phyloP scores from a whole-genome alignment of 306 rosid species.

The Quercus bicolor region DNA sequence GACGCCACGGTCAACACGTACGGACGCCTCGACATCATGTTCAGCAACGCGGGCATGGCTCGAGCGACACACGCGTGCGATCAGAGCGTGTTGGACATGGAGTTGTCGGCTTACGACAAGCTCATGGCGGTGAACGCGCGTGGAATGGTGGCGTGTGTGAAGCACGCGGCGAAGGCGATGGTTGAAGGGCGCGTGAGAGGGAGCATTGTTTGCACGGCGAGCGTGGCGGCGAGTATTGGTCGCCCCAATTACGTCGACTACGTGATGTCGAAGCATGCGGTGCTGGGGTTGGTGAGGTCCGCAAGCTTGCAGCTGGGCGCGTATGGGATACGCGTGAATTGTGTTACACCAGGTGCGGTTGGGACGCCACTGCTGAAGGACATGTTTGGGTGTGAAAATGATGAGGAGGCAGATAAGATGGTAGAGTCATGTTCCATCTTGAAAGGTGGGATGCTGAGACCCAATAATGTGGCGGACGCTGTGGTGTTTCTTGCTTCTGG shows the following conservation, averaged over 20 bases:
- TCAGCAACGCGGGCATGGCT: slow-evolving; percentile 48
- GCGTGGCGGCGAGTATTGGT: slow-evolving; percentile 3
- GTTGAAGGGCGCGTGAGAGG: slow-evolving; percentile 41
- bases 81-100: slow-evolving; percentile 37
- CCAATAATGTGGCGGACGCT: slow-evolving; percentile 41
- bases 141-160: slow-evolving; percentile 42
- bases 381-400: neutral
- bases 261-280: slow-evolving; percentile 49
- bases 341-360: slow-evolving; percentile 40
- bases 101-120: slow-evolving; percentile 25
- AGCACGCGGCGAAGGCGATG: slow-evolving; percentile 57
- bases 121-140: slow-evolving; percentile 25
- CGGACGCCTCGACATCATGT: slow-evolving; percentile 51
- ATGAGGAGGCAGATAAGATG: neutral
- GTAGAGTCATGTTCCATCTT: slow-evolving; percentile 8
- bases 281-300: slow-evolving; percentile 38
- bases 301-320: slow-evolving; percentile 44
- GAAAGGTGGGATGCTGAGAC: slow-evolving; percentile 31
- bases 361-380: slow-evolving; percentile 31
- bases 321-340: slow-evolving; percentile 47
- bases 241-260: slow-evolving; percentile 5
- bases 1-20: slow-evolving; percentile 29
- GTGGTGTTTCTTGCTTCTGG: slow-evolving; percentile 36
- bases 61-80: neutral
- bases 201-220: slow-evolving; percentile 47